Base-by-base conservation (phyloP, 2,329 filamentous ascomycete species). In the Trichoderma sp. region DNA sequence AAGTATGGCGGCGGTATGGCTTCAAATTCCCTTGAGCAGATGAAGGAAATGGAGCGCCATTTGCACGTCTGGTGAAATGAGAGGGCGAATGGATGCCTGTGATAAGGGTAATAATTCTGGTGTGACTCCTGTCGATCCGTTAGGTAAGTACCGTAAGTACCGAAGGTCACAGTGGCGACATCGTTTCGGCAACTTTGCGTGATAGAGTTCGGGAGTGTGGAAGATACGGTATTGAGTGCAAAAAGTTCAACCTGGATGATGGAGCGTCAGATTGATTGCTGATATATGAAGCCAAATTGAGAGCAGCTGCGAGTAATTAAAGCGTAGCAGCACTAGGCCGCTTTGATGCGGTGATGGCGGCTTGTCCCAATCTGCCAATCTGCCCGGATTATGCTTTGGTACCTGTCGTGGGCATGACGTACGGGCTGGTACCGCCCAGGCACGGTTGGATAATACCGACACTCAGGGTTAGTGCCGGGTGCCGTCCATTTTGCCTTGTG, bases 41-140 rank as follows among this genome's bases (percentile, higher is more conserved):
- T 28, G 24, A 24, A 51, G 26, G 24, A 28, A 19, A 41, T 61
- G 34, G 34, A 39, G 34, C 30, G 30, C 9, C 30, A 34, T 34
- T 34, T 34, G 7, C 30, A 14, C 5, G 34, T 14, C 14, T 39
- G 12, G 14, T 14, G 34, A 39, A 14, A 39, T 39, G 34, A 39
- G 34, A 39, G 34, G 34, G 34, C 34, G 14, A 39, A 39, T 10
- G 10, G 34, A 39, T 39, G 34, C 34, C 34, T 39, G 34, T 39
- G 34, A 39, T 39, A 4, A 39, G 4, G 5, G 34, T 30, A 30
- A 14, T 39, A 43, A 24, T 51, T 28, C 58, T 61, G 58, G 58
- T 43, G 44, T 58, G 55, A 44, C 58, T 62, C 58, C 58, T 62
- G 58, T 62, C 58, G 58, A 62, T 62, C 58, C 21, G 21, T 24